Conservation (phyloP, 768 basidiomycete species). For the Cystofilobasidium capitatum region DNA sequence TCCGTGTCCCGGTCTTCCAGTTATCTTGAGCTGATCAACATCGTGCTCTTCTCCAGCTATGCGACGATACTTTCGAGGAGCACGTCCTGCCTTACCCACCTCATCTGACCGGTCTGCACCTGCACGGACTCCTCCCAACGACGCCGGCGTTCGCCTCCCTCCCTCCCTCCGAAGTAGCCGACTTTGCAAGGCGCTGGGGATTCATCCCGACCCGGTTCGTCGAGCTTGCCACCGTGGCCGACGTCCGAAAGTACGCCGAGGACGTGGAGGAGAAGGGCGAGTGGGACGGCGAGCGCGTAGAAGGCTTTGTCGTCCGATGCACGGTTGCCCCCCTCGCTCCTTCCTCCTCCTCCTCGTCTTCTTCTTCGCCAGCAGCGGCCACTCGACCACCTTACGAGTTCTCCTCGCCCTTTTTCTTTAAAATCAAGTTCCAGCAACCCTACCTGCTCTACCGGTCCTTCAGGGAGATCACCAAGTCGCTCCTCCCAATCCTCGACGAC, state of each 20-base stretch:
- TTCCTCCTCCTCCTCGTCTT: slow-evolving; percentile 22
- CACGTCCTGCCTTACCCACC: slow-evolving; percentile 78
- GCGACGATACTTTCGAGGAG: slow-evolving; percentile 94
- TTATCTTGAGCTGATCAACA: not conserved
- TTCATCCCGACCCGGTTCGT: slow-evolving; percentile 68
- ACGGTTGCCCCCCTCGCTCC: slow-evolving; percentile 47
- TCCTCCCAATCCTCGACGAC: slow-evolving; percentile 44
- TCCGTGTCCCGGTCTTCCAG: not conserved
- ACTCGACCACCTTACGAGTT: slow-evolving; percentile 54
- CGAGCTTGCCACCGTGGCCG: slow-evolving; percentile 51
- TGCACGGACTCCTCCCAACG: slow-evolving; percentile 70
- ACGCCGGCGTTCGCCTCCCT: slow-evolving; percentile 59
- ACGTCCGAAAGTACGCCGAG: slow-evolving; percentile 64
- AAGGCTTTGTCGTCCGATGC: slow-evolving; percentile 89
- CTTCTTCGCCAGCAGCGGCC: not conserved
- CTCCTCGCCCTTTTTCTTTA: slow-evolving; percentile 92
- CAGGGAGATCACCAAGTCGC: slow-evolving; percentile 78
- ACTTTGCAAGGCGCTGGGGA: slow-evolving; percentile 81
- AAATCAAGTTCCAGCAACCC: slow-evolving; percentile 96
- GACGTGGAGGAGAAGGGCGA: slow-evolving; percentile 49
- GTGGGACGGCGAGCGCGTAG: slow-evolving; percentile 76
- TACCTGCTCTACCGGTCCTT: slow-evolving; percentile 98
- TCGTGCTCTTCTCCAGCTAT: slow-evolving; percentile 54
- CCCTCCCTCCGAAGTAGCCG: slow-evolving; percentile 55
- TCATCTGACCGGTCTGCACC: slow-evolving; percentile 76